Base-by-base conservation (phyloP, 805 yeast genomes). In the Candida ficus region DNA sequence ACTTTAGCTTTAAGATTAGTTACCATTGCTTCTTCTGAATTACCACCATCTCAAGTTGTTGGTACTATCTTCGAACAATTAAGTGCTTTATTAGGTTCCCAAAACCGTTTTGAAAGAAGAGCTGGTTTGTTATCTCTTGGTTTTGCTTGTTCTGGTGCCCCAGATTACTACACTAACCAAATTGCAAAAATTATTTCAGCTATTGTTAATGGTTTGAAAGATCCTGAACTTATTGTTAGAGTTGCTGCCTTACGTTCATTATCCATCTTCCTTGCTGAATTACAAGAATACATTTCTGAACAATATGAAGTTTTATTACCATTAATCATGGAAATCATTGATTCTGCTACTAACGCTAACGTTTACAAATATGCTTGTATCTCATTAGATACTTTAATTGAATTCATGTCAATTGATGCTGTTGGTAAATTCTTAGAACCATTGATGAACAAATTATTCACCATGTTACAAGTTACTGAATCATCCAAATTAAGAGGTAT, bases 41-140 rank as follows among this genome's bases (percentile, higher is more conserved):
- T 93, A 55, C 96, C 99, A 39, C 96, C 98, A 37, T 76, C 88
- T 32, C 99, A 93, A 63, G 95, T 86, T 42, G 80, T 90, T 49
- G 75, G 71, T 48, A 91, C 96, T 33, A 72, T 91, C 47, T 71
- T 88, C 46, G 85, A 79, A 49, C 75, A 73, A 49, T 62, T 85
- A 47, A 73, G 76, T 33, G 58, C 73, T 33, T 64, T 80, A 70
- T 61, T 81, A 46, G 64, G 76, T 36, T 75, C 90, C 14, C 49
- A 76, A n/a, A 78, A 86, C 60, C 72, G 74, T 46, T 81, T 76
- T 49, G 88, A 84, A 67, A 80, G 95, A 69, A 80, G 96, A 67
- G 96, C 95, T 44, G 93, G 84, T 41, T 71, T 89, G 38, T 69
- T 87, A 53, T 76, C 95, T 26, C 68, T 93, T 47, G 88, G 95